Evolutionary conservation across 208 protist genomes (phyloP), one percentile per base, ranked within the genome.

Genomic region (Crithidia brevicula): DNA sequence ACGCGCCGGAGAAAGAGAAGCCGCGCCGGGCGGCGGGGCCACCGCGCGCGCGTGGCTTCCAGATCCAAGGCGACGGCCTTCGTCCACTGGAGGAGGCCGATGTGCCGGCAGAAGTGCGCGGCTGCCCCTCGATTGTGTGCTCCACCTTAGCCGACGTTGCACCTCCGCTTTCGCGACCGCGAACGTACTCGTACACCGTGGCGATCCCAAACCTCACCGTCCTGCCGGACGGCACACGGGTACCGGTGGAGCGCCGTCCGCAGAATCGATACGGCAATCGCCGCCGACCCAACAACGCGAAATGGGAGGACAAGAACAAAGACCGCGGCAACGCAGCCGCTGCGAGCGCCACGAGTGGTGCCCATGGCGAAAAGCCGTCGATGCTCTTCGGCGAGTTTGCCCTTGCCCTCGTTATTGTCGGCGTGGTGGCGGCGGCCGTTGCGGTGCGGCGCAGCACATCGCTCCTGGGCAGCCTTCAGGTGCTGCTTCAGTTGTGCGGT

Each of bases 111-210:
- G 36, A 49, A 22, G 30, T 76, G 42, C 50, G 49, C 13, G 43
- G 52, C 60, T 67, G 63, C 31, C 16, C 61, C 13, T 67, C 22
- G 5, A 23, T 88, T 7, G 52, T 43, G 3, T 81, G 74, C 34
- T 72, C 56, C 13, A 33, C 72, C 6, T 67, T 92, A 30, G 62
- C 56, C 13, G 86, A 93, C 36, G 60, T 61, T 20, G 47, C 45
- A 18, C 82, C 84, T 1, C 70, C 75, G 46, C 67, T 74, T 18
- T 66, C 59, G 2, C 77, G 88, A 9, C 82, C 88, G 0, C 79
- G 82, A 53, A 89, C 77, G 22, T 94, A 94, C 72, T 83, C 85
- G 1, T 83, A 68, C 58, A 86, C 65, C 1, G 76, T 81, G 11
- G 38, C 54, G 20, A 85, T 94, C 15, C 74, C 74, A 15, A 72